Conservation (phyloP, 2,329 filamentous ascomycete species). For the Claviceps sorghi region DNA sequence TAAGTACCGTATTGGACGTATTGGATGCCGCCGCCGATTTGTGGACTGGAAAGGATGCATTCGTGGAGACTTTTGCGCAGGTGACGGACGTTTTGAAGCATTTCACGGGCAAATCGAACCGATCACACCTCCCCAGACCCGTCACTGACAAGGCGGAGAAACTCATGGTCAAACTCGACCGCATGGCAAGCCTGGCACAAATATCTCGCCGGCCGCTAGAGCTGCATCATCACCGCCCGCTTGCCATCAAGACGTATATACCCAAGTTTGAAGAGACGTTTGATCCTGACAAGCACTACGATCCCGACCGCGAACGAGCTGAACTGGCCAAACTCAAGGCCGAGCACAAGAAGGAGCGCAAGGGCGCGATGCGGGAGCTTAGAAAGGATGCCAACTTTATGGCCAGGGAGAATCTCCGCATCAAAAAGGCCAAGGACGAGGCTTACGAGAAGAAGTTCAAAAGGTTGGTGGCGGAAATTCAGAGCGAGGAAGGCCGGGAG, state of each 20-base stretch:
- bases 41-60: constrained; percentile 61
- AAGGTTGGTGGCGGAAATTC: constrained; percentile 83
- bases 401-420: constrained; percentile 70
- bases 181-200: constrained; percentile 45
- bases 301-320: constrained; percentile 79
- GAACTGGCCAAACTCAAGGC: constrained; percentile 71
- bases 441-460: constrained; percentile 96
- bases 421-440: constrained; percentile 87
- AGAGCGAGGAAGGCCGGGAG: constrained; percentile 79
- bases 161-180: constrained; percentile 30
- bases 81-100: constrained; percentile 43
- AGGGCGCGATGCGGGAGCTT: constrained; percentile 86
- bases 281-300: constrained; percentile 94
- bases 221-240: constrained; percentile 75
- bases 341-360: constrained; percentile 89
- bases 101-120: constrained; percentile 39
- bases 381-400: constrained; percentile 93
- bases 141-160: constrained; percentile 28
- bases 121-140: constrained; percentile 31
- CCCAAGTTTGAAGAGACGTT: constrained; percentile 95
- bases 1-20: constrained; percentile 49
- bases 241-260: constrained; percentile 74
- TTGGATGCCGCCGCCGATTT: constrained; percentile 53
- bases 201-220: constrained; percentile 63
- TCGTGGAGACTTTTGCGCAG: constrained; percentile 64